A percentile compares a stretch with the other conserved stretches of the same genome.
Evolutionary conservation across 2,329 filamentous ascomycete genomes (phyloP).

Genomic region (Cladosporium sphaerospermum): DNA sequence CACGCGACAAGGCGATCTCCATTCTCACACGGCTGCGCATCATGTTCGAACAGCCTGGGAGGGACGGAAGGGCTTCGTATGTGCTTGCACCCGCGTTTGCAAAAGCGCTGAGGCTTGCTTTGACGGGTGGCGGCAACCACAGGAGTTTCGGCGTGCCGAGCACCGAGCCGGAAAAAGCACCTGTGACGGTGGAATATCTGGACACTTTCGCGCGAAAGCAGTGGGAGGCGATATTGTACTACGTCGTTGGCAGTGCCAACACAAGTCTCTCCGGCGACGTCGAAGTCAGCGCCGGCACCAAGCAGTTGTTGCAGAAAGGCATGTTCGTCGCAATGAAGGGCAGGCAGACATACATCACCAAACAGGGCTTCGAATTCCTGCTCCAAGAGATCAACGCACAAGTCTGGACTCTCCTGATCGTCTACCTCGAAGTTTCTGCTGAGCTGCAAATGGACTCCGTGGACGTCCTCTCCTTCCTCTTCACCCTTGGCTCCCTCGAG

Average conservation of each 20-base stretch:
- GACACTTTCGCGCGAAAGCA: constrained; percentile 81
- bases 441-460: constrained; percentile 75
- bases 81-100: constrained; percentile 76
- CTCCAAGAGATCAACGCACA: constrained; percentile 94
- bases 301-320: constrained; percentile 73
- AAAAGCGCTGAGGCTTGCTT: constrained; percentile 72
- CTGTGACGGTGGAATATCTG: constrained; percentile 65
- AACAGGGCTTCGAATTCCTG: constrained; percentile 89
- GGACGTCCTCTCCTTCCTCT: constrained; percentile 92
- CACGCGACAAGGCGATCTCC: constrained; percentile 77
- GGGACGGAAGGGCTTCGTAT: constrained; percentile 54
- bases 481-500: constrained; percentile 88
- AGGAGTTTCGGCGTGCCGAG: constrained; percentile 84
- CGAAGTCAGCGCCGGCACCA: constrained; percentile 63
- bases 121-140: constrained; percentile 73
- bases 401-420: constrained; percentile 89
- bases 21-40: constrained; percentile 85
- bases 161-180: constrained; percentile 50
- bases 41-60: constrained; percentile 56
- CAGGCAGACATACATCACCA: constrained; percentile 62
- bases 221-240: constrained; percentile 95
- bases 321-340: constrained; percentile 60
- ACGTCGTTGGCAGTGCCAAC: constrained; percentile 75
- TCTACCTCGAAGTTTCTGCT: constrained; percentile 77
- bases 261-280: constrained; percentile 43